A percentile compares a stretch with the other conserved stretches of the same genome.
These are phyloP conservation scores for Entelexis paramagnoliae DNA, from an alignment of 1,139 yeast genomes.

Conservation along the genomic window DNA sequence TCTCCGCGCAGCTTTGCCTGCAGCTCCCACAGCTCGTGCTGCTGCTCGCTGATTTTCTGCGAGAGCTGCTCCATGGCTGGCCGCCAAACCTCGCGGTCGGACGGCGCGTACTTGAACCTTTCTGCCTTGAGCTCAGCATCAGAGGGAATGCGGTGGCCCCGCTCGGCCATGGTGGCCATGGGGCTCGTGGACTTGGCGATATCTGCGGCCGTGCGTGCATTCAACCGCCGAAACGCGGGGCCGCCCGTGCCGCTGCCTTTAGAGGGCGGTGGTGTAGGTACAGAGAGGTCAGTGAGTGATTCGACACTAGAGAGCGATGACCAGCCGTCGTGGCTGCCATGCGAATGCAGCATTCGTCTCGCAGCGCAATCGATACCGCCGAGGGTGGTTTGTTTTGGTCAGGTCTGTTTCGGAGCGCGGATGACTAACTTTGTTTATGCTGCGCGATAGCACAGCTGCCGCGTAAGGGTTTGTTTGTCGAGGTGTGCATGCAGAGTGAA, in stretches of 20 bases:
- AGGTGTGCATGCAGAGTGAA: neutral
- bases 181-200: neutral
- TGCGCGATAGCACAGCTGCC: neutral
- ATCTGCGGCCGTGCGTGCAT: conserved; percentile 4
- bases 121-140: conserved; percentile 1
- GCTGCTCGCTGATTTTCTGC: conserved; percentile 10
- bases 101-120: neutral
- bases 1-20: conserved; percentile 13
- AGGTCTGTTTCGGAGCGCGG: neutral
- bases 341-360: neutral
- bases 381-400: conserved; percentile 1
- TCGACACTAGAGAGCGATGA: conserved; percentile 5
- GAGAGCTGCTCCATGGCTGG: conserved; percentile 14
- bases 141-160: neutral
- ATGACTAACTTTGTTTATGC: conserved; percentile 6
- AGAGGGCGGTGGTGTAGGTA: conserved; percentile 2
- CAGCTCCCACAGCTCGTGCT: conserved; percentile 13
- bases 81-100: conserved; percentile 9
- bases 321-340: conserved; percentile 1
- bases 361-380: neutral
- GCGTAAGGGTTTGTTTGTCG: neutral
- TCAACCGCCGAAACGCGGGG: conserved; percentile 3
- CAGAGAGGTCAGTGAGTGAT: neutral
- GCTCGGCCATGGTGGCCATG: neutral
- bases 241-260: neutral